A percentile compares a stretch with the other conserved stretches of the same genome.
Evolutionary conservation across 306 rosid genomes (phyloP).

Genomic region (Comarum palustre): DNA sequence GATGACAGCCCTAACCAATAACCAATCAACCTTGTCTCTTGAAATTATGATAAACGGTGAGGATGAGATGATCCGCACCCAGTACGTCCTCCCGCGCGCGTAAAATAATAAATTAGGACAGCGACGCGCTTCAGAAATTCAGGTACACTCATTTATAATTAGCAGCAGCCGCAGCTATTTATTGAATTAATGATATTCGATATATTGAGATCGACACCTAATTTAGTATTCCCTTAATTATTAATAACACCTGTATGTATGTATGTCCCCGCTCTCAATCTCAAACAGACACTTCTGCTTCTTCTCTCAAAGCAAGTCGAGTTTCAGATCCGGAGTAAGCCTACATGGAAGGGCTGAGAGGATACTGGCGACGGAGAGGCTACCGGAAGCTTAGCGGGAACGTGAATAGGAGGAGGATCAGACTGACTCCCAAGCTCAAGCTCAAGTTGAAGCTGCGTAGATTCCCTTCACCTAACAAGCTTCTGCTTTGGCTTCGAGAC

Average conservation of each 20-base stretch:
- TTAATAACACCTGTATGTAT: no score
- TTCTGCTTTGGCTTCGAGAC: slow-evolving; percentile 68
- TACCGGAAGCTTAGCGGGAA: slow-evolving; percentile 43
- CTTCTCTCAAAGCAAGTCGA: no score
- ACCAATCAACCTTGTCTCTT: no score
- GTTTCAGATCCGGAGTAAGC: background rate
- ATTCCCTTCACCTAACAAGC: slow-evolving; percentile 55
- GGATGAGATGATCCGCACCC: no score
- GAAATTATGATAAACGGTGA: no score
- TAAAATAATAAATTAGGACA: slow-evolving; percentile 12
- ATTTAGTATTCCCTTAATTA: no score
- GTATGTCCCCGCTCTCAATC: no score
- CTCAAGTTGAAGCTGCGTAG: slow-evolving; percentile 31
- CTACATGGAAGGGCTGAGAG: slow-evolving; percentile 58
- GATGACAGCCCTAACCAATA: no score
- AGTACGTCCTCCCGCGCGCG: no score
- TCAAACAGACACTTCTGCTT: no score
- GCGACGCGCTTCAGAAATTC: slow-evolving; percentile 14
- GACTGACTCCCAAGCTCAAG: slow-evolving; percentile 50
- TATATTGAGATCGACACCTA: background rate
- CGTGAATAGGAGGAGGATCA: slow-evolving; percentile 67
- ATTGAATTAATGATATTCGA: background rate
- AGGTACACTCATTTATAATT: slow-evolving; percentile 26
- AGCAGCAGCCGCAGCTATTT: no score
- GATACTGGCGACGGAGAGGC: slow-evolving; percentile 50